Percentiles rank a stretch among this genome's conserved stretches.
These are phyloP conservation scores for Skeletonema costatum DNA, from an alignment of 108 stramenopile species.

Conservation along the genomic window DNA sequence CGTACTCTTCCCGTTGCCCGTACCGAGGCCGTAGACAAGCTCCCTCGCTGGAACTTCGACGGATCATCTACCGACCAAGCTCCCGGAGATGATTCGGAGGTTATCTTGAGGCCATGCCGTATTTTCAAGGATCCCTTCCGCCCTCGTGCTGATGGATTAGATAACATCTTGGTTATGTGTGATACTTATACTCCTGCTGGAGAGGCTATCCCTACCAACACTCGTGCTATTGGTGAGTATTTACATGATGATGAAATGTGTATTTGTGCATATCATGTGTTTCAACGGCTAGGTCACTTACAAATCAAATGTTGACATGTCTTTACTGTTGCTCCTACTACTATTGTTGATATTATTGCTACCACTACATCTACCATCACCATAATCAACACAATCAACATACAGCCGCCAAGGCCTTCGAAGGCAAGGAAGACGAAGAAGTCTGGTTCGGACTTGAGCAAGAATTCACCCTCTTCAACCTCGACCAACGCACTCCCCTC, in stretches of 20 bases:
- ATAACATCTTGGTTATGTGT: constrained; percentile 96
- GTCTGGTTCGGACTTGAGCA: constrained; percentile 97
- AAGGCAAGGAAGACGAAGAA: constrained; percentile 78
- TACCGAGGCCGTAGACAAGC: constrained; percentile 49
- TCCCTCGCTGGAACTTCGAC: constrained; percentile 98
- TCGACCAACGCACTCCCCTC: constrained; percentile 87
- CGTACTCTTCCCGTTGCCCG: constrained; percentile 73
- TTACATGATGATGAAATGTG: background rate
- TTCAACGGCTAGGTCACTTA: background rate
- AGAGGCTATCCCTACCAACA: constrained; percentile 85
- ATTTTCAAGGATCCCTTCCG: constrained; percentile 97
- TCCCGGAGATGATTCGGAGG: constrained; percentile 96
- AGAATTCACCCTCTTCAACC: constrained; percentile 98
- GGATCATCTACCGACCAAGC: constrained; percentile 96
- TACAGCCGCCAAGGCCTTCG: constrained; percentile 76
- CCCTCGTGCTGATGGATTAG: constrained; percentile 70
- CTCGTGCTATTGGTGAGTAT: constrained; percentile 79
- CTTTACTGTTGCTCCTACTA: background rate
- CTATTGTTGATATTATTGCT: background rate
- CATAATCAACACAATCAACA: background rate
- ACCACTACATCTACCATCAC: background rate
- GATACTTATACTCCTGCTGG: constrained; percentile 94
- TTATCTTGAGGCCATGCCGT: constrained; percentile 84
- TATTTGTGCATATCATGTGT: background rate
- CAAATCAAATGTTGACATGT: background rate